Percentiles rank a stretch among this genome's conserved stretches.
phyloP scores from a whole-genome alignment of 2,329 filamentous ascomycete species.

The Colletotrichum musae region DNA sequence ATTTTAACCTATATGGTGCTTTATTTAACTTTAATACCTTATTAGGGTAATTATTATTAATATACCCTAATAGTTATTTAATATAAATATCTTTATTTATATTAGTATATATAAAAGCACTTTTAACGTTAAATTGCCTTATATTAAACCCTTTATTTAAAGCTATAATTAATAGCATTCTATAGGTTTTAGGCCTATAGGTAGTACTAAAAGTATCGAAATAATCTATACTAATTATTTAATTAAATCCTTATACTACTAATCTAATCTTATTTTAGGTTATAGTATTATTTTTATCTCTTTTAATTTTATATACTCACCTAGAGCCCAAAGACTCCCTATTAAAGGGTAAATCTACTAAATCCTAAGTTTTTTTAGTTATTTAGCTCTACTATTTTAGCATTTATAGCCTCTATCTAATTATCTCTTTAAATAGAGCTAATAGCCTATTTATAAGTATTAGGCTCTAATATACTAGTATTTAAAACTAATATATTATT shows the following conservation, averaged over 20 bases:
- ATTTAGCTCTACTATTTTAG: not conserved
- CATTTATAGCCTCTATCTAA: not conserved
- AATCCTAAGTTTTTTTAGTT: not conserved
- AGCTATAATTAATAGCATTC: not conserved
- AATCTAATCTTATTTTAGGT: not conserved
- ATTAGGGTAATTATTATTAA: not conserved
- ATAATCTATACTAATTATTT: constrained; percentile 1
- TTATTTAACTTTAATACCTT: not conserved
- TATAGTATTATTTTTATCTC: not conserved
- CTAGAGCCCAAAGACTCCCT: not conserved
- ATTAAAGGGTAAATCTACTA: not conserved
- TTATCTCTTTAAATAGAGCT: not conserved
- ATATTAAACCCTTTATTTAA: constrained; percentile 3
- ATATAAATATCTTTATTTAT: constrained; percentile 11
- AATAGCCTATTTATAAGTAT: not conserved
- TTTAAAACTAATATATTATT: not conserved
- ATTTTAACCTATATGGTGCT: too few relatives aligned
- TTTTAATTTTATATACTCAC: constrained; percentile 2
- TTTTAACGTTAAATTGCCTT: not conserved
- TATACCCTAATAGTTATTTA: not conserved
- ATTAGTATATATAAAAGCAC: not conserved
- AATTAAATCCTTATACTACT: not conserved
- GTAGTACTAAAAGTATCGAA: constrained; percentile 5
- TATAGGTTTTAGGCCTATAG: not conserved
- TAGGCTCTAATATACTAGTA: not conserved